Conservation (phyloP, 129 eudicot species). For the carrot (Daucus carota) region DNA sequence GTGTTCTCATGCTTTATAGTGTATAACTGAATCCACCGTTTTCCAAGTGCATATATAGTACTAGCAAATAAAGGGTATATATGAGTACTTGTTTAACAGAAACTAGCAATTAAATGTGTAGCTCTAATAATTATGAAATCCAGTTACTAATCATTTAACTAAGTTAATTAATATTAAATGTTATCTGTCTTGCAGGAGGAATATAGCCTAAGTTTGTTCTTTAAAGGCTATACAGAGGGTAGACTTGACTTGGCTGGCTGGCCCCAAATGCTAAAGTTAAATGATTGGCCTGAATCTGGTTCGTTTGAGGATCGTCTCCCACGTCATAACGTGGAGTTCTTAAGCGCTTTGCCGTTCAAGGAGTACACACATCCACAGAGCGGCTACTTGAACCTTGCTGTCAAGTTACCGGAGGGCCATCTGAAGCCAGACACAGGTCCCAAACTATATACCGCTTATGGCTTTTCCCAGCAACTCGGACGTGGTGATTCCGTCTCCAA, state of each 20-base stretch:
- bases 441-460: neutral
- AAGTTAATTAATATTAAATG: neutral
- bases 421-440: slow-evolving; percentile 1
- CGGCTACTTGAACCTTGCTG: neutral
- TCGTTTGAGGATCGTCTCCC: neutral
- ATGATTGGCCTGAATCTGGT: neutral
- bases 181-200: neutral
- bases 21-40: neutral
- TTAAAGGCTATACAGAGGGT: neutral
- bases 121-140: neutral
- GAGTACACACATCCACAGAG: slow-evolving; percentile 7
- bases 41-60: neutral
- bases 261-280: neutral
- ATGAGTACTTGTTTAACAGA: no score
- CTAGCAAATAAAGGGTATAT: neutral
- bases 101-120: neutral
- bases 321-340: neutral
- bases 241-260: neutral
- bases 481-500: neutral
- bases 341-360: neutral
- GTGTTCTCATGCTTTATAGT: no score
- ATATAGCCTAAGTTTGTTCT: neutral
- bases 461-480: neutral
- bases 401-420: neutral
- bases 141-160: neutral